phyloP scores from a whole-genome alignment of 192 early-diverging fungal genomes.

The Fimicolochytrium jonesii region DNA sequence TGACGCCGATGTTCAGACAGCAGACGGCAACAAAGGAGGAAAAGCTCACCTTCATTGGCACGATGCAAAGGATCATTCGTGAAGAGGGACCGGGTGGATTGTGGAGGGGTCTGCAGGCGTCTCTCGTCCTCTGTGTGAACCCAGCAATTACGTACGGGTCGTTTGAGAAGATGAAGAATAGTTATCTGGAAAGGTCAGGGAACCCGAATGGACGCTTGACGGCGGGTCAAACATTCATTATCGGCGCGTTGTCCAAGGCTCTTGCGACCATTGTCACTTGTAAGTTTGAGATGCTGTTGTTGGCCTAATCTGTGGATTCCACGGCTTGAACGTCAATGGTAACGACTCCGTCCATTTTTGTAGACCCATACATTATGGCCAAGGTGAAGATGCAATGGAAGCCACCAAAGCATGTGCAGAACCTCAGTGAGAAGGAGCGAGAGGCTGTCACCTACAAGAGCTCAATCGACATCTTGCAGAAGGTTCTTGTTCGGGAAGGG shows the following conservation, averaged over 20 bases:
- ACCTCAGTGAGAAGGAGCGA: slow-evolving; percentile 39
- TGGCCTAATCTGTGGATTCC: not conserved
- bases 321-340: too few species aligned
- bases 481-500: slow-evolving; percentile 76
- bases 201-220: slow-evolving; percentile 42
- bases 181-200: slow-evolving; percentile 18
- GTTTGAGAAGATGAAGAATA: slow-evolving; percentile 74
- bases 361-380: slow-evolving; percentile 99
- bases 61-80: slow-evolving; percentile 63
- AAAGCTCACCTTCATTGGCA: slow-evolving; percentile 58
- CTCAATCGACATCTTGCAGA: slow-evolving; percentile 78
- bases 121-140: slow-evolving; percentile 86
- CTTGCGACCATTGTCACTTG: slow-evolving; percentile 69
- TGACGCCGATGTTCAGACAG: slow-evolving; percentile 50
- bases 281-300: slow-evolving; percentile 5
- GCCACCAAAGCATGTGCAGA: slow-evolving; percentile 44
- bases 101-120: slow-evolving; percentile 91
- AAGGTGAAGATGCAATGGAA: slow-evolving; percentile 88
- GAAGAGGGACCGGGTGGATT: slow-evolving; percentile 77
- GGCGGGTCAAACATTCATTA: slow-evolving; percentile 82
- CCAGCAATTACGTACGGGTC: slow-evolving; percentile 97
- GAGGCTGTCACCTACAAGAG: slow-evolving; percentile 67
- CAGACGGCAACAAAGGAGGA: slow-evolving; percentile 73
- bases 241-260: slow-evolving; percentile 91
- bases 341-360: too few species aligned